Conservation (phyloP, 257 asterid species). For the Thymus quinquecostatus region DNA sequence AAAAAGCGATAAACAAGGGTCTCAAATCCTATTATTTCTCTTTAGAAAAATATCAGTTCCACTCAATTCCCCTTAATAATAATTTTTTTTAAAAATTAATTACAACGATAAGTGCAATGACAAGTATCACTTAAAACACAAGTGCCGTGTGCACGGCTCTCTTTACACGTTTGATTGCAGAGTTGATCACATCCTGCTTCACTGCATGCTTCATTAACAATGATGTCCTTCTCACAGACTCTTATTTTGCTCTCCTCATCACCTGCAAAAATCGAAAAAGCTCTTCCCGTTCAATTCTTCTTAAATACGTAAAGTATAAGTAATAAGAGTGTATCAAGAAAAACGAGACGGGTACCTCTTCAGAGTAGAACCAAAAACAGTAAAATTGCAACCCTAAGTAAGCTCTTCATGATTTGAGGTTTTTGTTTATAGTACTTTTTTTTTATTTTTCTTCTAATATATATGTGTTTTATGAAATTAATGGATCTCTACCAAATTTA, state of each 20-base stretch:
- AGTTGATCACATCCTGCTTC: neutral
- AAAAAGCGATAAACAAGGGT: too few relatives aligned
- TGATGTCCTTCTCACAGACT: neutral
- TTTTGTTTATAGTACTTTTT: neutral
- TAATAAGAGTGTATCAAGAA: too few relatives aligned
- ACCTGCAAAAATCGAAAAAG: neutral
- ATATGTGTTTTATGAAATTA: too few relatives aligned
- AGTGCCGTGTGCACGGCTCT: neutral
- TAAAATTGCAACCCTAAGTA: neutral
- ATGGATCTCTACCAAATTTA: too few relatives aligned
- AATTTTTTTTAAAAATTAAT: neutral
- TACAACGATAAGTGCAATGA: neutral
- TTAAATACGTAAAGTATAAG: too few relatives aligned
- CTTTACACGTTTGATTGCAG: neutral
- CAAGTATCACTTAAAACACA: neutral
- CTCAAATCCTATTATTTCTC: too few relatives aligned
- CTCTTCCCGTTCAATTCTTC: too few relatives aligned
- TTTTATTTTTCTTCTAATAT: neutral
- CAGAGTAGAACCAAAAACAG: slow-evolving; percentile 1
- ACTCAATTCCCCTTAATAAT: neutral
- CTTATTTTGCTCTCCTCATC: neutral
- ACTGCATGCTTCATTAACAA: neutral
- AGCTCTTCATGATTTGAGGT: slow-evolving; percentile 7
- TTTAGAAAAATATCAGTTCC: too few relatives aligned
- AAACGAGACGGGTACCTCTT: neutral